phyloP scores from a whole-genome alignment of 2,329 filamentous ascomycete genomes.

The Phialocephala sp. region DNA sequence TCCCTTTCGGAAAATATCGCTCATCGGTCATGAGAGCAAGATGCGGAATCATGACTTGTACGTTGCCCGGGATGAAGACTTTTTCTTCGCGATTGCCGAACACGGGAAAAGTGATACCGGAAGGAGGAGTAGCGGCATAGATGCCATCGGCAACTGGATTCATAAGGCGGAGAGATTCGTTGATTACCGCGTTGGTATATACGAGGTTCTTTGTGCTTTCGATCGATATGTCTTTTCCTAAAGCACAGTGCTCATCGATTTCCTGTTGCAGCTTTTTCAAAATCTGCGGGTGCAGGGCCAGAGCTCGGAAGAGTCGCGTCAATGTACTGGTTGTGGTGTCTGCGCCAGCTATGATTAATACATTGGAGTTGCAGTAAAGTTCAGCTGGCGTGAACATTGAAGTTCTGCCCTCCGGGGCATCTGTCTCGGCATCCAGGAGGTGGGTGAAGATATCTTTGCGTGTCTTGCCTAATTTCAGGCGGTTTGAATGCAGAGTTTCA shows the following conservation, averaged over 20 bases:
- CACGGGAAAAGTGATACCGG: constrained; percentile 19
- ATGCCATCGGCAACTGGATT: constrained; percentile 25
- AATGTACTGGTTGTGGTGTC: constrained; percentile 24
- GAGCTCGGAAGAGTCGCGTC: constrained; percentile 12
- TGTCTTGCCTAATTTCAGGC: constrained; percentile 21
- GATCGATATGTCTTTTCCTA: constrained; percentile 11
- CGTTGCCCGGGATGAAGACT: constrained; percentile 24
- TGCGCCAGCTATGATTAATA: constrained; percentile 27
- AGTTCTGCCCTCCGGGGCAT: constrained; percentile 5
- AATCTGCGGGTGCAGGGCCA: constrained; percentile 17
- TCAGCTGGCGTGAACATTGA: constrained; percentile 23
- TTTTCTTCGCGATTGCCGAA: not conserved
- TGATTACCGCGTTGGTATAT: constrained; percentile 29
- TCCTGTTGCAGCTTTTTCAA: constrained; percentile 26
- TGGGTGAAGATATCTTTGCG: constrained; percentile 29
- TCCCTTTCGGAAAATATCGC: constrained; percentile 24
- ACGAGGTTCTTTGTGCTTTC: constrained; percentile 19
- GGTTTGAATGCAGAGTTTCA: constrained; percentile 21
- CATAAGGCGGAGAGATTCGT: constrained; percentile 26
- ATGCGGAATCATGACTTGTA: constrained; percentile 24
- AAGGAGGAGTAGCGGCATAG: constrained; percentile 21
- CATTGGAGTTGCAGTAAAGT: constrained; percentile 27
- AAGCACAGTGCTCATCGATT: constrained; percentile 16
- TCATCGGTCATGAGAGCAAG: constrained; percentile 29
- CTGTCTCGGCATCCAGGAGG: constrained; percentile 20